phyloP scores from a whole-genome alignment of 2,329 filamentous ascomycete genomes.

The Aspergillus ustus region DNA sequence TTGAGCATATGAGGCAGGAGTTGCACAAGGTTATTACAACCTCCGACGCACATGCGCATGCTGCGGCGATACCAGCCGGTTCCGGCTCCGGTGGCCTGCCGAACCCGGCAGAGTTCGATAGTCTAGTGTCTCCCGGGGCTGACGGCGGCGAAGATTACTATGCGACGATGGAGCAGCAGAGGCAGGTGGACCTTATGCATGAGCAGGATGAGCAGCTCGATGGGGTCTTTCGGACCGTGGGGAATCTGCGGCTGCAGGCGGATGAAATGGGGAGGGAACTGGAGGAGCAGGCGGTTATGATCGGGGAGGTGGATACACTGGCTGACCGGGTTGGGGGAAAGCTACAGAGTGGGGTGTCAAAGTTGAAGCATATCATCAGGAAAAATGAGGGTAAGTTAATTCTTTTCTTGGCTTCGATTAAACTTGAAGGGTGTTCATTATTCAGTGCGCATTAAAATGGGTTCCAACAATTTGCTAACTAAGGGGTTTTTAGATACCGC shows the following conservation, averaged over 20 bases:
- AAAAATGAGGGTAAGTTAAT: conserved; percentile 79
- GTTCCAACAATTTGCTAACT: conserved; percentile 24
- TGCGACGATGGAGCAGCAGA: conserved; percentile 84
- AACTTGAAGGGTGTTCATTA: conserved; percentile 11
- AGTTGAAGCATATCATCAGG: conserved; percentile 80
- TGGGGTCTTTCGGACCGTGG: conserved; percentile 89
- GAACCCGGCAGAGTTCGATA: conserved; percentile 63
- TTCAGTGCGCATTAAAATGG: conserved; percentile 5
- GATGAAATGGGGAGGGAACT: conserved; percentile 95
- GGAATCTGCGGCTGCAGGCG: conserved; percentile 85
- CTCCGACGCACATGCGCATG: conserved; percentile 28
- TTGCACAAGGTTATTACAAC: conserved; percentile 64
- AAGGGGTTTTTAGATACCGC: conserved; percentile 57
- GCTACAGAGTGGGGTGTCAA: conserved; percentile 83
- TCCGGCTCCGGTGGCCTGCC: conserved; percentile 51
- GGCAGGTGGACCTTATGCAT: conserved; percentile 88
- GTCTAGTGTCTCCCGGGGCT: conserved; percentile 35
- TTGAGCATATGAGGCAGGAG: conserved; percentile 87
- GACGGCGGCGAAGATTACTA: conserved; percentile 67
- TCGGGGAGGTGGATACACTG: conserved; percentile 81
- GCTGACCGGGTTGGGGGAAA: conserved; percentile 87
- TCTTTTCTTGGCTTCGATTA: conserved; percentile 1
- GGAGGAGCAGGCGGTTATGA: conserved; percentile 89
- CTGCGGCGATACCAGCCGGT: not conserved
- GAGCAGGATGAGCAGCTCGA: conserved; percentile 94